phyloP scores from a whole-genome alignment of 2,329 filamentous ascomycete genomes.

The Cordyceps javanica region DNA sequence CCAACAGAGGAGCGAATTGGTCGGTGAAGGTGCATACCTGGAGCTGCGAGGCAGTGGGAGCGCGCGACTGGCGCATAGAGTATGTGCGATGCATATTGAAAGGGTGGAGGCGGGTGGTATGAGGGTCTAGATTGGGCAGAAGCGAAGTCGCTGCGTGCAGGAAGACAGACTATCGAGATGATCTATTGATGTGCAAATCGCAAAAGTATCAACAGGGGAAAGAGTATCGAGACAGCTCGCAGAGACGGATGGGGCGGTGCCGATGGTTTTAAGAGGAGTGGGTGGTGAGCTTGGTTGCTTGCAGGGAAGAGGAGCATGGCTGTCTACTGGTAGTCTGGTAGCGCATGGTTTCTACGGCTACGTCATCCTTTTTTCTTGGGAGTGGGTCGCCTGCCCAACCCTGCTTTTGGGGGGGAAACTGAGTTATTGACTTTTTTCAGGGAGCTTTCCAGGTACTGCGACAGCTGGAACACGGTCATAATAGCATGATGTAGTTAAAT shows the following conservation, averaged over 20 bases:
- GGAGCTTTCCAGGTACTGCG: not conserved
- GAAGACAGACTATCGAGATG: not conserved
- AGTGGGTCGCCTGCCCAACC: conserved; percentile 8
- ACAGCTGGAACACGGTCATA: not conserved
- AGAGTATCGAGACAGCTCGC: conserved; percentile 3
- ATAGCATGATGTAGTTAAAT: not conserved
- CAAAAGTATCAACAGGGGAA: conserved; percentile 7
- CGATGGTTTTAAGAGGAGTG: conserved; percentile 11
- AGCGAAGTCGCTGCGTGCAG: not conserved
- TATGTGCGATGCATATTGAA: conserved; percentile 91
- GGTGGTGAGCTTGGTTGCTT: conserved; percentile 10
- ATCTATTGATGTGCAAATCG: conserved; percentile 8
- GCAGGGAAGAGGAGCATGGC: not conserved
- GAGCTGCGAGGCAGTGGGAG: conserved; percentile 80
- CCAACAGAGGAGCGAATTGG: not conserved
- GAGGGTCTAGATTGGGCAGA: not conserved
- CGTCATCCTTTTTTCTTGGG: conserved; percentile 13
- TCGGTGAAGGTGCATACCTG: conserved; percentile 38
- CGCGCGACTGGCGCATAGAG: conserved; percentile 95
- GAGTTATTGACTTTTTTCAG: not conserved
- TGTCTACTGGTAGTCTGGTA: not conserved
- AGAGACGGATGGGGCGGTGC: conserved; percentile 8
- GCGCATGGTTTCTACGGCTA: conserved; percentile 15
- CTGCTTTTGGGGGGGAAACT: conserved; percentile 1
- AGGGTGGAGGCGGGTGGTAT: conserved; percentile 9